Evolutionary conservation across 495 filamentous ascomycete species (phyloP), one percentile per base, ranked within the genome.

Genomic region (Parathielavia hyrcaniae): DNA sequence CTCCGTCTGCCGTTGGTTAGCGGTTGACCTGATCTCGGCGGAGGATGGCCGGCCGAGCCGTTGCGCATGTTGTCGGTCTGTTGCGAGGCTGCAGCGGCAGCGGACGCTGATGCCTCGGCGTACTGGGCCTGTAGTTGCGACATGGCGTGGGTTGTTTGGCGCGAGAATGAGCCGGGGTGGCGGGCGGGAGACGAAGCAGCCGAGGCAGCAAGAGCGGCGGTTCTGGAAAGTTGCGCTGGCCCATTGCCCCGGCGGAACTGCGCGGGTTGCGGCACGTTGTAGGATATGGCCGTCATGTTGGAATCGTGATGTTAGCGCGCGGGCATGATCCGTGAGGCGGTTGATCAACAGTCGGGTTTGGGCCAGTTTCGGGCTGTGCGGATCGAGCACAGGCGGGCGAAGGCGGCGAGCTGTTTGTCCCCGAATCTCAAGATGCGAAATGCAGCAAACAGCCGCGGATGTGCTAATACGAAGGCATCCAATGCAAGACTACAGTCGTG

Each of bases 221-320:
- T 26, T 41, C 59, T 53, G 44, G 63, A 34, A 39, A 50, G 7
- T 20, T 59, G 50, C 30, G 62, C 49, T n/a, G 53, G 41, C 55
- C 38, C 55, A 41, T 64, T 64, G 30, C 59, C 59, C 16, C 57
- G 58, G 52, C 54, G 53, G 47, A 59, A 40, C 20, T 61, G 60
- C n/a, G 54, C 39, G 14, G 60, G 48, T 13, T 47, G 60, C 48
- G 54, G 62, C 26, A 52, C 34, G 48, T 63, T 57, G 30, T 61
- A 54, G n/a, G 65, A 65, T 43, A 71, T 55, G 43, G 67, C 61
- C 57, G 69, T 67, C 69, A 71, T 71, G 39, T 47, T 67, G 48
- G 38, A 51, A 53, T 70, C n/a, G n/a, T n/a, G 65, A 11, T 9
- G 13, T 20, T n/a, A 50, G 44, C 23, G 23, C 36, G n/a, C 40